Conservation (phyloP, 768 basidiomycete species). For the Boletus barrowsii region DNA sequence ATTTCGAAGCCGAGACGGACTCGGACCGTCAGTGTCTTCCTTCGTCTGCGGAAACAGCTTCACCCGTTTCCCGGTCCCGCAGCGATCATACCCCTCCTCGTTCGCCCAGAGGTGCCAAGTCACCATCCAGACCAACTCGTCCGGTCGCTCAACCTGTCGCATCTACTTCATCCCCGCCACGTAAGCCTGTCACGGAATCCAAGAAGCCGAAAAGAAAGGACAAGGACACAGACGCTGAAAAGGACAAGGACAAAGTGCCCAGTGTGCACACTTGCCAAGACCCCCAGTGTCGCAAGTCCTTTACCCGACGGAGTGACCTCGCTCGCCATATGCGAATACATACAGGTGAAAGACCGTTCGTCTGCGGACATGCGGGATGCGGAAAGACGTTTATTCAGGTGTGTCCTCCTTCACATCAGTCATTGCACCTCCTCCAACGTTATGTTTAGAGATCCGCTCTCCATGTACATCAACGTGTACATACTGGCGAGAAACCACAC, state of each 20-base stretch:
- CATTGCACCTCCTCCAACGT: slow-evolving; percentile 5
- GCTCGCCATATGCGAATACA: slow-evolving; percentile 86
- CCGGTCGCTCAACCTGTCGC: slow-evolving; percentile 41
- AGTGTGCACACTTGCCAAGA: slow-evolving; percentile 65
- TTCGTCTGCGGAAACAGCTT: slow-evolving; percentile 29
- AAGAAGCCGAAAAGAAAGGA: slow-evolving; percentile 28
- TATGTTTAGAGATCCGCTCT: slow-evolving; percentile 74
- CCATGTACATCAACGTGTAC: slow-evolving; percentile 84
- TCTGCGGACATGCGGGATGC: slow-evolving; percentile 67
- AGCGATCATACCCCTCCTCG: slow-evolving; percentile 18
- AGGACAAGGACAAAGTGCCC: slow-evolving; percentile 44
- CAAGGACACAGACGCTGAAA: slow-evolving; percentile 25
- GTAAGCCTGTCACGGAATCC: slow-evolving; percentile 19
- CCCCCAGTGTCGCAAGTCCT: slow-evolving; percentile 74
- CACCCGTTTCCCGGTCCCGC: slow-evolving; percentile 31
- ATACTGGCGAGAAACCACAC: slow-evolving; percentile 93
- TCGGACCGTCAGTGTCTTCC: slow-evolving; percentile 40
- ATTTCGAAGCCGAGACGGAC: slow-evolving; percentile 59
- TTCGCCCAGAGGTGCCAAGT: slow-evolving; percentile 28
- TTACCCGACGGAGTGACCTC: slow-evolving; percentile 81
- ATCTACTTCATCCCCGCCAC: slow-evolving; percentile 46
- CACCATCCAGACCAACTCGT: slow-evolving; percentile 37
- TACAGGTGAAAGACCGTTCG: slow-evolving; percentile 84
- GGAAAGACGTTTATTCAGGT: slow-evolving; percentile 94
- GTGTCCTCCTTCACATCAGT: slow-evolving; percentile 14